Base-by-base conservation (phyloP, 768 basidiomycete genomes). In the Crepidotus variabilis region DNA sequence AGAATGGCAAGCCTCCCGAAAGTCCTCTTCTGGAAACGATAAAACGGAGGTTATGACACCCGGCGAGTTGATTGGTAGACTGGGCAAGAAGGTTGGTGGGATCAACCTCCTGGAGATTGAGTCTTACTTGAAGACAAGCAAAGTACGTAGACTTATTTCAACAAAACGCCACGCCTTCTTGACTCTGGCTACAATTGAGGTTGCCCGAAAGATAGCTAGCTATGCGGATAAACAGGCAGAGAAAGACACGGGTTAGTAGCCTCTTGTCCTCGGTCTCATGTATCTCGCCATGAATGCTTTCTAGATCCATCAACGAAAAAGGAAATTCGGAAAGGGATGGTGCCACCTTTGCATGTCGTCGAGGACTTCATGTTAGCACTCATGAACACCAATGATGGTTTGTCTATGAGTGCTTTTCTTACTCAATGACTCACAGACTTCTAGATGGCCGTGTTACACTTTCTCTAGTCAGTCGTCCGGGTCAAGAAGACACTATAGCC, bases 91-190 rank as follows among this genome's bases (percentile, higher is more conserved):
- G 67, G 84, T 79, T 22, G 81, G 82, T 51, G 88, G 86, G 8
- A 81, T 95, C 61, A 96, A 97, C 67, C 69, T 96, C 34, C 72
- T 95, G 53, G 92, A 93, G 67, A 80, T 97, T 20, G 89, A 88
- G 61, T 70, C 72, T 9, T 98, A 97, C 71, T 71, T 98, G 54
- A 86, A 81, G 67, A 81, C 75, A 58, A 95, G 93, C 69, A 96
- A 94, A 80, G 92, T 80, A 72, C 18, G 63, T 72, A 72, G n/a
- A 22, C 4, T 1, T 47, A 20, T 32, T 54, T n/a, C 14, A n/a
- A 8, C 22, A 6, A 22, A 16, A 32, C 34, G 13, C 2, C 23
- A 39, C 22, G 20, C 8, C 13, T 39, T 36, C 39, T 23, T 49
- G 33, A 59, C 20, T 53, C 49, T 49, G 16, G 46, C 16, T 54